A percentile compares a stretch with the other conserved stretches of the same genome.
Evolutionary conservation across 345 rosid genomes (phyloP).

Genomic region (Ailanthus altissimus): DNA sequence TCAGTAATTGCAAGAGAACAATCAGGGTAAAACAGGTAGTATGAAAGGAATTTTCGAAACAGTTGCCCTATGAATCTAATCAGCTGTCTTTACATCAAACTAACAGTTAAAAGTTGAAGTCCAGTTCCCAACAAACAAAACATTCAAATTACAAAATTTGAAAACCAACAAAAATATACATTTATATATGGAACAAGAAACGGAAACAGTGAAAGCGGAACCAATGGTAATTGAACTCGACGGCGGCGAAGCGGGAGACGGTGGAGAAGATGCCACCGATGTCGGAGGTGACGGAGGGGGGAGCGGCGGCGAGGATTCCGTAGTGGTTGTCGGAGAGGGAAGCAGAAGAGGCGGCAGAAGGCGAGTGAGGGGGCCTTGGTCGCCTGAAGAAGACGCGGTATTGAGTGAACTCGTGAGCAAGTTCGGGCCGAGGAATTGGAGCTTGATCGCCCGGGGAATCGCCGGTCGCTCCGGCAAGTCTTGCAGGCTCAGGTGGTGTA

Average conservation of each 20-base stretch:
- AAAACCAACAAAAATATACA: no score
- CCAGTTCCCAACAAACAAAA: background rate
- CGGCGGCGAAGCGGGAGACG: no score
- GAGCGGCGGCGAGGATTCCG: conserved; percentile 31
- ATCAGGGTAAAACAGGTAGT: background rate
- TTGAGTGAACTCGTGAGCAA: conserved; percentile 47
- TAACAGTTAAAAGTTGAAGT: conserved; percentile 33
- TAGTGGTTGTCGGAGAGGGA: conserved; percentile 27
- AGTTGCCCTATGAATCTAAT: conserved; percentile 27
- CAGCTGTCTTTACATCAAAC: conserved; percentile 5
- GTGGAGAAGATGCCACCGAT: background rate
- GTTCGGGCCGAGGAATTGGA: conserved; percentile 68
- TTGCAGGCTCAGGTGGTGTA: conserved; percentile 93
- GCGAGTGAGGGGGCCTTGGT: conserved; percentile 62
- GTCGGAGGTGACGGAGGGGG: conserved; percentile 22
- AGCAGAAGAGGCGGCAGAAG: conserved; percentile 36
- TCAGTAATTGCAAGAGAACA: background rate
- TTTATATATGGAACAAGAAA: conserved; percentile 22
- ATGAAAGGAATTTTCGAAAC: conserved; percentile 23
- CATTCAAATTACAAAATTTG: background rate
- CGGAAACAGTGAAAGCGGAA: conserved; percentile 27
- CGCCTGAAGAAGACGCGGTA: conserved; percentile 59
- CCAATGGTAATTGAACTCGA: conserved; percentile 21
- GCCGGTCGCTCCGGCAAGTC: conserved; percentile 86
- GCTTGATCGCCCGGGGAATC: conserved; percentile 71